phyloP scores from a whole-genome alignment of 139 green algal species.

The Auxenochlorella pyrenoidosa region DNA sequence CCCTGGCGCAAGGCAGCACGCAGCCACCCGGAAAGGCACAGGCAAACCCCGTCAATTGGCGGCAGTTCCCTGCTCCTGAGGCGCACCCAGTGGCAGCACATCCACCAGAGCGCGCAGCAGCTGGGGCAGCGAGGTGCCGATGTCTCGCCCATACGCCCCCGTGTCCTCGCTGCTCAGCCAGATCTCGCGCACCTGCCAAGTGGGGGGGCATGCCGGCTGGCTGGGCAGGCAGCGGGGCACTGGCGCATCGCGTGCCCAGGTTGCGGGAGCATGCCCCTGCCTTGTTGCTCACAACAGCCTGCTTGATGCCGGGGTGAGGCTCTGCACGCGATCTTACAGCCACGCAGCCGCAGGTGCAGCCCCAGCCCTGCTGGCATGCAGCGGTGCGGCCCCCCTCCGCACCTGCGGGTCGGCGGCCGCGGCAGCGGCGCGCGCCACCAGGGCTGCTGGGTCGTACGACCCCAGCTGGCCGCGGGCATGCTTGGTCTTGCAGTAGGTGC shows the following conservation, averaged over 20 bases:
- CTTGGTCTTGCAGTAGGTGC: slow-evolving; percentile 99
- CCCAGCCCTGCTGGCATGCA: no score
- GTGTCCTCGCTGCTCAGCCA: slow-evolving; percentile 95
- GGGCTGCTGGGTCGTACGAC: slow-evolving; percentile 68
- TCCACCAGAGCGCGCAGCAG: slow-evolving; percentile 74
- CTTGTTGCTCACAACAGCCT: no score
- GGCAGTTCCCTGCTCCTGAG: not conserved
- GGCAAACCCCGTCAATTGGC: no score
- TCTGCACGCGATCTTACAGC: no score
- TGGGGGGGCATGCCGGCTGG: not conserved
- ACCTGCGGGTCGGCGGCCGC: slow-evolving; percentile 31
- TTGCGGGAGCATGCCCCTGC: no score
- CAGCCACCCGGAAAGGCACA: no score
- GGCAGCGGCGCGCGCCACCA: slow-evolving; percentile 64
- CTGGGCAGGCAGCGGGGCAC: no score
- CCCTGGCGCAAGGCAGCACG: not conserved
- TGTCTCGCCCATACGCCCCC: slow-evolving; percentile 89
- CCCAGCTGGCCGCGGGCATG: slow-evolving; percentile 90
- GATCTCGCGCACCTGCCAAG: slow-evolving; percentile 81
- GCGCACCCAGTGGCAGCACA: slow-evolving; percentile 66
- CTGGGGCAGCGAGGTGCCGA: slow-evolving; percentile 75
- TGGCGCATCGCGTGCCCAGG: no score
- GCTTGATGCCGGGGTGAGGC: no score
- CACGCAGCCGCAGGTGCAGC: no score
- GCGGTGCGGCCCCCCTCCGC: not conserved